Percentiles rank a stretch among this genome's conserved stretches.
These are phyloP conservation scores for Wickerhamomyces queroliae DNA, from an alignment of 805 yeast species.

Conservation along the genomic window DNA sequence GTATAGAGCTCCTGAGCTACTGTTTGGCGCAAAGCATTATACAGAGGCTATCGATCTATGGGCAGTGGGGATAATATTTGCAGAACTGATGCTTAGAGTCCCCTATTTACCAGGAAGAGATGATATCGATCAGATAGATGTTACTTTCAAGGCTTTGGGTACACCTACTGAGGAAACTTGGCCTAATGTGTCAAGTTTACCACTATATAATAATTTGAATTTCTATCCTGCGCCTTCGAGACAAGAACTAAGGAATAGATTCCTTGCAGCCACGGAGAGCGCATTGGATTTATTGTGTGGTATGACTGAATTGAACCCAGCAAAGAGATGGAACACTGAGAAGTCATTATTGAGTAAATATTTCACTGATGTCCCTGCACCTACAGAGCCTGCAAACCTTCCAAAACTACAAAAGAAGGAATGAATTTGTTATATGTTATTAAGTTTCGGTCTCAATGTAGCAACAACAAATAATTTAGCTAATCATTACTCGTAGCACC, in stretches of 20 bases:
- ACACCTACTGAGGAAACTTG: constrained; percentile 90
- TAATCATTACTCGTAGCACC: no score
- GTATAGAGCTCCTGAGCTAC: constrained; percentile 94
- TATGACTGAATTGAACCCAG: constrained; percentile 75
- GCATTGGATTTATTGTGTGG: constrained; percentile 73
- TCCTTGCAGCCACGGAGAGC: constrained; percentile 83
- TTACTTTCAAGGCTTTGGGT: constrained; percentile 93
- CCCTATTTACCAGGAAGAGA: constrained; percentile 94
- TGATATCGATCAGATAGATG: constrained; percentile 83
- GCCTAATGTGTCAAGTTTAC: constrained; percentile 83
- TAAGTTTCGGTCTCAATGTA: no score
- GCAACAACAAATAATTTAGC: no score
- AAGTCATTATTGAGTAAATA: constrained; percentile 60
- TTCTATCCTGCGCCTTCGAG: constrained; percentile 81
- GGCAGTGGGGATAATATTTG: constrained; percentile 96
- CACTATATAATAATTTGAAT: constrained; percentile 66
- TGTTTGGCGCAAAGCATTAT: constrained; percentile 85
- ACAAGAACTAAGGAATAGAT: constrained; percentile 73
- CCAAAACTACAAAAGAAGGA: constrained; percentile 36
- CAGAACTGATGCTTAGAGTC: constrained; percentile 90
- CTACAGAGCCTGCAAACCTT: constrained; percentile 59
- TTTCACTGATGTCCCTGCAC: constrained; percentile 68
- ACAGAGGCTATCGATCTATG: constrained; percentile 88
- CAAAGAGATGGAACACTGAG: constrained; percentile 59
- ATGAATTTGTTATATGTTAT: background rate